Conservation (phyloP, 345 rosid genomes). For the Salix purpurea region DNA sequence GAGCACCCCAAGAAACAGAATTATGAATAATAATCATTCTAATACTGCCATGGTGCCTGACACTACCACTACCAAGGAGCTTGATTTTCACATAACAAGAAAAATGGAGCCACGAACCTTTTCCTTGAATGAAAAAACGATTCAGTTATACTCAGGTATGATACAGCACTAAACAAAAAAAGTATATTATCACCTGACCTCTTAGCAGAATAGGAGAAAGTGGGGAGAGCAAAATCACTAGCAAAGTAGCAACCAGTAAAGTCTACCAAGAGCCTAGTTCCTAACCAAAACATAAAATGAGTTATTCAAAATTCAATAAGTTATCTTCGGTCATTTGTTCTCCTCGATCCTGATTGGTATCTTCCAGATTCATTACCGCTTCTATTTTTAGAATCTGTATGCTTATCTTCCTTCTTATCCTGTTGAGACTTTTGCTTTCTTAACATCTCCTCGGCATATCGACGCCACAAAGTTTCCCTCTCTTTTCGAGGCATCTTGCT, state of each 20-base stretch:
- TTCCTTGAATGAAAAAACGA: too few relatives aligned
- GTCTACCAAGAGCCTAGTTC: constrained; percentile 1
- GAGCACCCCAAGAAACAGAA: too few relatives aligned
- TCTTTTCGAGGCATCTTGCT: constrained; percentile 83
- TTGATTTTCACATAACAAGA: too few relatives aligned
- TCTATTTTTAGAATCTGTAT: constrained; percentile 40
- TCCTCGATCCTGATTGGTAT: constrained; percentile 40
- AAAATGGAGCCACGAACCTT: too few relatives aligned
- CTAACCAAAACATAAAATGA: neutral
- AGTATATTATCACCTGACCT: neutral
- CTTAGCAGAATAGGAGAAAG: too few relatives aligned
- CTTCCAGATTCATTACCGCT: constrained; percentile 39
- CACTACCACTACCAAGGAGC: too few relatives aligned
- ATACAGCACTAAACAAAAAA: neutral
- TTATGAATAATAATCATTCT: too few relatives aligned
- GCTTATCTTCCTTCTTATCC: constrained; percentile 45
- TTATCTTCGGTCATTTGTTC: constrained; percentile 41
- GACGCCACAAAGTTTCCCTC: constrained; percentile 73
- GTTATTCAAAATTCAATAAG: neutral
- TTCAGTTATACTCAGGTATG: neutral
- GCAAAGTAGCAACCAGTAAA: neutral
- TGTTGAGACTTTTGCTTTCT: constrained; percentile 50
- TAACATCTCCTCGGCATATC: constrained; percentile 57
- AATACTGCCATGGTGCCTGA: too few relatives aligned
- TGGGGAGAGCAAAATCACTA: neutral